Evolutionary conservation across 148 eudicot species (phyloP).

Genomic region (Vaccinium vitisidaea): DNA sequence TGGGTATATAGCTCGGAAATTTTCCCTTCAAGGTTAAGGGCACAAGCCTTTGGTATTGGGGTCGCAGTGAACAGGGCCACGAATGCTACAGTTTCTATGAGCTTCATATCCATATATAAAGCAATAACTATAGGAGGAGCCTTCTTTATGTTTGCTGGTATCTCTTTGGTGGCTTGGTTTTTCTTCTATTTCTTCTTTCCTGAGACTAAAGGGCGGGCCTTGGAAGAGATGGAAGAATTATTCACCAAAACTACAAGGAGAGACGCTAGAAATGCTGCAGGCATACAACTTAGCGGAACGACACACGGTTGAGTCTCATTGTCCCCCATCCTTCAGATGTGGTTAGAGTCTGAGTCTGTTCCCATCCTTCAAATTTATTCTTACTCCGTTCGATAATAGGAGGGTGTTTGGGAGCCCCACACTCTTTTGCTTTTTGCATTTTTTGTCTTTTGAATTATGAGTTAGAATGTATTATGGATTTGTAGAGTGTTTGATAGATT

Average conservation of each 20-base stretch:
- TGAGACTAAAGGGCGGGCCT: slow-evolving; percentile 66
- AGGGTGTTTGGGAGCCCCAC: too few species aligned
- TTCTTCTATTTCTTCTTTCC: slow-evolving; percentile 70
- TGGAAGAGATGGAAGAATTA: slow-evolving; percentile 74
- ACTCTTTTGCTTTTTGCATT: too few species aligned
- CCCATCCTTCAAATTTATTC: too few species aligned
- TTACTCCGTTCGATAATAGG: too few species aligned
- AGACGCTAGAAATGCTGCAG: neutral
- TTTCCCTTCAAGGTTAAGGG: slow-evolving; percentile 62
- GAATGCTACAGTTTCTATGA: slow-evolving; percentile 68
- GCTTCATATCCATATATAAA: slow-evolving; percentile 54
- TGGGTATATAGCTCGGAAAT: slow-evolving; percentile 88
- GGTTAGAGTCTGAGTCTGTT: too few species aligned
- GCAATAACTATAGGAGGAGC: slow-evolving; percentile 77
- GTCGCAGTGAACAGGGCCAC: slow-evolving; percentile 73
- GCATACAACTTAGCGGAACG: slow-evolving; percentile 9
- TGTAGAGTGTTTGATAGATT: too few species aligned
- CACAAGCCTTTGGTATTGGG: slow-evolving; percentile 59
- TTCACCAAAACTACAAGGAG: slow-evolving; percentile 25
- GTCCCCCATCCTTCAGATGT: too few species aligned
- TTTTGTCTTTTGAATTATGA: too few species aligned
- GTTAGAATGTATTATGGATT: too few species aligned
- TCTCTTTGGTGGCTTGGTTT: slow-evolving; percentile 52
- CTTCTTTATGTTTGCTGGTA: slow-evolving; percentile 61
- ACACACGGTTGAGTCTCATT: neutral